Evolutionary conservation across 148 eudicot species (phyloP).

Genomic region (Rhododendron williamsianum): DNA sequence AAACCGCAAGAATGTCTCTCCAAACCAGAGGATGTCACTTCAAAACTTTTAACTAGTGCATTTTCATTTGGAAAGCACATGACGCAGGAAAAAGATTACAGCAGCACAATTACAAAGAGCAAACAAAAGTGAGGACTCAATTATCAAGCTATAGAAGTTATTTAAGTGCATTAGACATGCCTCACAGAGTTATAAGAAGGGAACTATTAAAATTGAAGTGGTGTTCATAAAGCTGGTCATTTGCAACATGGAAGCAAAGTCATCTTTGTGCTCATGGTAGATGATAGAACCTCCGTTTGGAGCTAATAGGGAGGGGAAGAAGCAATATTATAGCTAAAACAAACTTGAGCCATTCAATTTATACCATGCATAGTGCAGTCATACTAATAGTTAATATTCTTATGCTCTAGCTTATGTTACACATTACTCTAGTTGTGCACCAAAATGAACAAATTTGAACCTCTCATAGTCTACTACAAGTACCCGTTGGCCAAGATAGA

Average conservation of each 20-base stretch:
- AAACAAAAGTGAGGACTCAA: background rate
- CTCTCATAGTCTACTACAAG: background rate
- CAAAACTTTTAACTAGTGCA: background rate
- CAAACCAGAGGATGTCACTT: background rate
- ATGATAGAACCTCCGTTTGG: background rate
- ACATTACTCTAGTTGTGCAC: background rate
- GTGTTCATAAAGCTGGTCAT: background rate
- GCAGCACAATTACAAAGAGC: background rate
- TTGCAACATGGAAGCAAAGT: background rate
- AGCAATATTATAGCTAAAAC: background rate
- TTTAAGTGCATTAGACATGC: background rate
- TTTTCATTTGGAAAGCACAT: background rate
- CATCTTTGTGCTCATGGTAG: background rate
- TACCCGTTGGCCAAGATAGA: background rate
- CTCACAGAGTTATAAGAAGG: background rate
- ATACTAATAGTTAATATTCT: background rate
- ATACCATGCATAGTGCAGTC: background rate
- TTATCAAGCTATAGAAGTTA: background rate
- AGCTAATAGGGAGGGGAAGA: background rate
- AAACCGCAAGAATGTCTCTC: background rate
- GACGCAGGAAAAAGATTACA: background rate
- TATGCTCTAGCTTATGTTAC: background rate
- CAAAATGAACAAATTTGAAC: background rate
- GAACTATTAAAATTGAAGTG: background rate
- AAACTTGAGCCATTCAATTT: background rate